phyloP scores from a whole-genome alignment of 192 early-diverging fungal genomes.

The Coemansia sp. region DNA sequence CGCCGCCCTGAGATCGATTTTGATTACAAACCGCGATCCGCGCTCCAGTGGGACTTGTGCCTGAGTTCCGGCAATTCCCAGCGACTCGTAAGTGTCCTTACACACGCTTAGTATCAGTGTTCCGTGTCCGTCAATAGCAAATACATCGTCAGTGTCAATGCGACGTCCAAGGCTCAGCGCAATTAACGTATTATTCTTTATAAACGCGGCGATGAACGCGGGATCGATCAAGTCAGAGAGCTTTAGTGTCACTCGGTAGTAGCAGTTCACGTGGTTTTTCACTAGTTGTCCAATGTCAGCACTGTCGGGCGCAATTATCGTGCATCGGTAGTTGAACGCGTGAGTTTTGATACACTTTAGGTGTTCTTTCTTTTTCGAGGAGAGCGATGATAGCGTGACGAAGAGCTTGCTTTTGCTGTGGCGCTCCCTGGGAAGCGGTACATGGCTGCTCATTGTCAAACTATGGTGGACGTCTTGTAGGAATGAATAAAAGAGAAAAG shows the following conservation, averaged over 20 bases:
- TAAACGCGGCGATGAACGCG: slow-evolving; percentile 27
- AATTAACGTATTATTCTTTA: slow-evolving; percentile 21
- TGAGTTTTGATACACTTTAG: slow-evolving; percentile 31
- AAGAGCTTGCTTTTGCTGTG: slow-evolving; percentile 53
- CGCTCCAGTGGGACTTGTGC: slow-evolving; percentile 41
- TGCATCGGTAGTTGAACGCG: slow-evolving; percentile 45
- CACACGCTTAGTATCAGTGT: slow-evolving; percentile 35
- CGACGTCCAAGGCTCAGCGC: slow-evolving; percentile 18
- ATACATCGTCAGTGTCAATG: slow-evolving; percentile 44
- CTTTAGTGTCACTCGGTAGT: slow-evolving; percentile 26
- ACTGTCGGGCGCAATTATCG: slow-evolving; percentile 11
- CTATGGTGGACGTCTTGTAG: too few species aligned
- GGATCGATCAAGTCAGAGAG: slow-evolving; percentile 40
- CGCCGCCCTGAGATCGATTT: slow-evolving; percentile 22
- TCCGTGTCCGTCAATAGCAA: slow-evolving; percentile 46
- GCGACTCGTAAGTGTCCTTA: slow-evolving; percentile 46
- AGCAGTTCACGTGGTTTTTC: slow-evolving; percentile 9
- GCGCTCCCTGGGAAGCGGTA: slow-evolving; percentile 40
- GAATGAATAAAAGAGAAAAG: too few species aligned
- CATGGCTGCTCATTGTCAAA: slow-evolving; percentile 44
- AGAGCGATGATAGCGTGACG: slow-evolving; percentile 33
- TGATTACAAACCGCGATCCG: slow-evolving; percentile 30
- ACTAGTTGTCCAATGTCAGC: not conserved
- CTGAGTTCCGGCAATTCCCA: slow-evolving; percentile 25
- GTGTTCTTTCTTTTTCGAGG: slow-evolving; percentile 37